Conservation (phyloP, 495 filamentous ascomycete genomes). For the Parmelia sp. region DNA sequence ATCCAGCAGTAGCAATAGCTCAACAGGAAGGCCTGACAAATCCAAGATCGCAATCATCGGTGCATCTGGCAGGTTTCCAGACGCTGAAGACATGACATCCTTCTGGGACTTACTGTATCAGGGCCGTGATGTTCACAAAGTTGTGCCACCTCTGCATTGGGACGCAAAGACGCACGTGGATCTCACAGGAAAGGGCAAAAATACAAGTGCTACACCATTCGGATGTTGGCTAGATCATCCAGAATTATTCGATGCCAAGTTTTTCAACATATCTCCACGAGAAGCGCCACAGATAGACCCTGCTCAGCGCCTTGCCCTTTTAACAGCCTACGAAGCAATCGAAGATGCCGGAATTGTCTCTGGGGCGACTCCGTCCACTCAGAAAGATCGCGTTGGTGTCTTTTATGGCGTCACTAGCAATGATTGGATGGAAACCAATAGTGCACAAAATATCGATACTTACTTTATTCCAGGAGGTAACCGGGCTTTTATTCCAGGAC, state of each 20-base stretch:
- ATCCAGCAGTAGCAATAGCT: too few species aligned
- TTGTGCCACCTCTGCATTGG: constrained; percentile 62
- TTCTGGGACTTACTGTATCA: constrained; percentile 69
- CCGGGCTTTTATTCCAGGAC: constrained; percentile 37
- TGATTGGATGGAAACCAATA: constrained; percentile 36
- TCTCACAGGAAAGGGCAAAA: constrained; percentile 62
- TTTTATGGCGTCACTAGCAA: constrained; percentile 36
- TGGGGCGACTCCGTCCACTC: constrained; percentile 31
- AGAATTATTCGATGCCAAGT: constrained; percentile 33
- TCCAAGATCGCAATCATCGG: constrained; percentile 59
- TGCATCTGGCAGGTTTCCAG: constrained; percentile 67
- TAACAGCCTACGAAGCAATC: constrained; percentile 36
- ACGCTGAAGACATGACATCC: constrained; percentile 53
- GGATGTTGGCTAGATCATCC: constrained; percentile 47
- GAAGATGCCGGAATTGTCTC: constrained; percentile 35
- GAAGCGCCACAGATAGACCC: constrained; percentile 40
- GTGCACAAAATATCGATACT: constrained; percentile 35
- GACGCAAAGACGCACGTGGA: constrained; percentile 73
- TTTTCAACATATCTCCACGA: constrained; percentile 35
- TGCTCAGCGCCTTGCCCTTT: constrained; percentile 33
- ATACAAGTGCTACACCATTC: constrained; percentile 71
- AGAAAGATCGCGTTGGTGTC: constrained; percentile 33
- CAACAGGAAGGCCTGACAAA: too few species aligned
- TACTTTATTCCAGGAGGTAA: constrained; percentile 38
- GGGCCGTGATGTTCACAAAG: constrained; percentile 50